Conservation (phyloP, 2,329 filamentous ascomycete species). For the Monosporascus sp. region DNA sequence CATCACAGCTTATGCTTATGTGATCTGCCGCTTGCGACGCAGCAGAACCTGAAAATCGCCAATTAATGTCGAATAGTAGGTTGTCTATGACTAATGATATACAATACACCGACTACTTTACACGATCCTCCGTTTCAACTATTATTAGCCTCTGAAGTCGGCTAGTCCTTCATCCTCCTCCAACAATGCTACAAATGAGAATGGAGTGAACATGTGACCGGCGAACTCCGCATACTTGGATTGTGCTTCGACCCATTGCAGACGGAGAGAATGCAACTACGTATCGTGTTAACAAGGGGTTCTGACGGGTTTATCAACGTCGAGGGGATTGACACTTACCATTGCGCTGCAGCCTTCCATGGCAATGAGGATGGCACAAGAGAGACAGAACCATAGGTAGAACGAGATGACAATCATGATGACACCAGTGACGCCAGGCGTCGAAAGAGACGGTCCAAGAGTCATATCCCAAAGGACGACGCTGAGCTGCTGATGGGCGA, state of each 20-base stretch:
- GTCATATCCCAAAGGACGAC: constrained; percentile 98
- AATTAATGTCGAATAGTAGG: too few relatives aligned
- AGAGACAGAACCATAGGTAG: constrained; percentile 84
- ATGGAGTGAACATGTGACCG: constrained; percentile 70
- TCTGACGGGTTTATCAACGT: background rate
- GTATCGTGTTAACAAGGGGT: constrained; percentile 9
- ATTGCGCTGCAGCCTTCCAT: constrained; percentile 83
- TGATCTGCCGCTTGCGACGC: too few relatives aligned
- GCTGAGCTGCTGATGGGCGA: constrained; percentile 96
- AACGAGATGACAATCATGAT: constrained; percentile 80
- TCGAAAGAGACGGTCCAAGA: constrained; percentile 67
- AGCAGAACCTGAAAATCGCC: too few relatives aligned
- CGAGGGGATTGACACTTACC: constrained; percentile 28
- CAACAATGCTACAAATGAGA: constrained; percentile 67
- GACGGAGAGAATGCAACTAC: constrained; percentile 63
- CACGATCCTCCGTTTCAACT: constrained; percentile 6
- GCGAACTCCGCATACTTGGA: constrained; percentile 81
- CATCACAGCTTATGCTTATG: too few relatives aligned
- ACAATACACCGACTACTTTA: constrained; percentile 1
- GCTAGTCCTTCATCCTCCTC: constrained; percentile 57
- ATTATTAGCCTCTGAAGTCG: constrained; percentile 29
- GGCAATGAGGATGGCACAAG: constrained; percentile 67
- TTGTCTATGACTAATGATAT: background rate
- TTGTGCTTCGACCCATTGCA: constrained; percentile 84
- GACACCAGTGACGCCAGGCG: constrained; percentile 62